Evolutionary conservation across 2,329 filamentous ascomycete species (phyloP).

Genomic region (Fusarium sp.): DNA sequence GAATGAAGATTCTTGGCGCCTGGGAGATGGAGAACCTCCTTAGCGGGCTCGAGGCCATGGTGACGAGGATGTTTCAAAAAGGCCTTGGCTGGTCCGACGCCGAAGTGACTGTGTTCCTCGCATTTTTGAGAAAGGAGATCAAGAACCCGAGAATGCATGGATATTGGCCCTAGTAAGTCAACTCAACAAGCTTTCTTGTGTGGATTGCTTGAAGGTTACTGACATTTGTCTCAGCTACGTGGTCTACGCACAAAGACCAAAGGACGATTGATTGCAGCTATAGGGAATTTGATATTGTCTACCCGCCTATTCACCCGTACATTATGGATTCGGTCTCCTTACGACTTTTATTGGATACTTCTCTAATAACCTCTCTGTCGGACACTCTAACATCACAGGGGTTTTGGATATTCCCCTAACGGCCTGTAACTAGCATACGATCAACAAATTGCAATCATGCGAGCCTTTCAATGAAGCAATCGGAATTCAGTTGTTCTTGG

Average conservation of each 20-base stretch:
- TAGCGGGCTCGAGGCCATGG: slow-evolving; percentile 44
- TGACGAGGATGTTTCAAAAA: slow-evolving; percentile 49
- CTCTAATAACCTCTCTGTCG: background rate
- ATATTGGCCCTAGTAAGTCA: slow-evolving; percentile 40
- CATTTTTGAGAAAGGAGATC: slow-evolving; percentile 35
- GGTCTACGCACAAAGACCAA: slow-evolving; percentile 23
- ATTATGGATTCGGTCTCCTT: background rate
- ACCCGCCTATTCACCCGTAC: background rate
- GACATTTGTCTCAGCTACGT: background rate
- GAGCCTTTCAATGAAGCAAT: background rate
- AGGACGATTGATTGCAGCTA: background rate
- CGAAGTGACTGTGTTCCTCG: slow-evolving; percentile 37
- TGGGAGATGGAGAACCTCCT: slow-evolving; percentile 44
- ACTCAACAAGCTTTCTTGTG: background rate
- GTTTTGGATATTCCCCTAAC: background rate
- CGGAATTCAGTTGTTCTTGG: no score
- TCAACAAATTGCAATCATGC: background rate
- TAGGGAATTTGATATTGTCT: background rate
- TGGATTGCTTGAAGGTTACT: background rate
- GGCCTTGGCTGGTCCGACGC: slow-evolving; percentile 39
- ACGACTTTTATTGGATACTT: background rate
- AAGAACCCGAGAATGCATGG: slow-evolving; percentile 40
- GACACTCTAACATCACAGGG: background rate
- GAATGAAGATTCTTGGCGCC: slow-evolving; percentile 61
- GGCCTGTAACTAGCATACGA: background rate